Evolutionary conservation across 116 monocot genomes (phyloP), one percentile per base, ranked within the genome.

Genomic region (Thalassia testudinum): DNA sequence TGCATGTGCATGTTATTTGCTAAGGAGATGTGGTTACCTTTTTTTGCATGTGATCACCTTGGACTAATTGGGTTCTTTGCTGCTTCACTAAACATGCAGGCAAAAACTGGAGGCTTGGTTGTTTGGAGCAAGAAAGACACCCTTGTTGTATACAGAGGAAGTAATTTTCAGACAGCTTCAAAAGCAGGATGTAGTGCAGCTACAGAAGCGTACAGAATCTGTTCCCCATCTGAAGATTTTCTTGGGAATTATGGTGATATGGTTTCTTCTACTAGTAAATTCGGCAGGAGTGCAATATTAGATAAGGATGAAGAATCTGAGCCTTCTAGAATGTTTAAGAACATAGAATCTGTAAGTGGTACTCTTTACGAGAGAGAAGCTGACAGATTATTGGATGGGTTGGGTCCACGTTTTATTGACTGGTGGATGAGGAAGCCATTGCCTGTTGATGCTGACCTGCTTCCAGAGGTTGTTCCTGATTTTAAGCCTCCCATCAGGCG

Each of bases 401-500:
- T 93, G 52, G 93, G 93, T 44, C 93, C 93, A 58, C 84, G 93
- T 2, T 93, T 84, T 64, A 65, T 81, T 51, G 87, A 87, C 69
- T 93, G 93, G 93, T 93, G 93, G 93, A 80, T 73, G 75, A 34
- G 30, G 48, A 87, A 66, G 55, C 93, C 93, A 49, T 72, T 87
- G 43, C 93, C 93, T 52, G 81, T 93, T 20, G 93, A 93, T 76
- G 93, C 87, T 7, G 93, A 93, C 59, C 68, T 93, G 44, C 84
- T 93, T 62, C 87, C 93, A 25, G 93, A 84, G 44, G 49, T 74
- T 57, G 72, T 87, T 69, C 74, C 75, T 38, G 62, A 44, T 53
- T 93, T 76, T 58, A 87, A 21, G 63, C 66, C 76, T 56, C 84
- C 87, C 49, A 62, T 74, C 43, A 63, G 93, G 37, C 53, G 66